Evolutionary conservation across 305 asterid genomes (phyloP), one percentile per base, ranked within the genome.

Genomic region (Ajuga reptans): DNA sequence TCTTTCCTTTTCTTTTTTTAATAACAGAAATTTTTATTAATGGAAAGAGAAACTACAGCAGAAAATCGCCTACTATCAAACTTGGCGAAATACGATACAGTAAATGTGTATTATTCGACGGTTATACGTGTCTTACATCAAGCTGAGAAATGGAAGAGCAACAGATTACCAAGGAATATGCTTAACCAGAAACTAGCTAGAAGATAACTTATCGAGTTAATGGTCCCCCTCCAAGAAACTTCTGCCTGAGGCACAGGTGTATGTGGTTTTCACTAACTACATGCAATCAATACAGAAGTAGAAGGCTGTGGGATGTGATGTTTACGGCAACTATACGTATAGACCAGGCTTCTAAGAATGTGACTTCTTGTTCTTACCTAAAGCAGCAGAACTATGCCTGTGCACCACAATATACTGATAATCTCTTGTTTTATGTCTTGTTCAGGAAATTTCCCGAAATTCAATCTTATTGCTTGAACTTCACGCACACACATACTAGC

Each of bases 261-360:
- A 11, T 27, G 6, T 60, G 66, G 9, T 17, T 42, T 47, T 42
- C 24, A 21, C 41, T 42, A 72, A 18, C 31, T 39, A 50, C 3
- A 24, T 73, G 69, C 24, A 29, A 64, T 74, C 59, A 77, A 74
- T 53, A 29, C 72, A 50, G 34, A 67, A 73, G 72, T 14, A 16
- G 43, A 37, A 24, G 71, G 79, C 67, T 17, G 71, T 18, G 21
- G 31, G 56, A 50, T 55, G 49, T 4, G 58, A 61, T n/a, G 54
- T 57, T 71, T 51, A 11, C 11, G 41, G 70, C 73, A 53, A 72
- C 64, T 43, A 21, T 21, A 17, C 84, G 51, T 64, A 63, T 57
- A 15, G 17, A 4, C 15, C 72, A 75, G 73, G 79, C n/a, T 59
- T 43, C 55, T 18, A 36, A 41, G 80, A 67, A 10, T 15, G 45